Percentiles rank a stretch among this genome's conserved stretches.
Evolutionary conservation across 2,329 filamentous ascomycete genomes (phyloP).

Genomic region (Madurella mycetomatis): DNA sequence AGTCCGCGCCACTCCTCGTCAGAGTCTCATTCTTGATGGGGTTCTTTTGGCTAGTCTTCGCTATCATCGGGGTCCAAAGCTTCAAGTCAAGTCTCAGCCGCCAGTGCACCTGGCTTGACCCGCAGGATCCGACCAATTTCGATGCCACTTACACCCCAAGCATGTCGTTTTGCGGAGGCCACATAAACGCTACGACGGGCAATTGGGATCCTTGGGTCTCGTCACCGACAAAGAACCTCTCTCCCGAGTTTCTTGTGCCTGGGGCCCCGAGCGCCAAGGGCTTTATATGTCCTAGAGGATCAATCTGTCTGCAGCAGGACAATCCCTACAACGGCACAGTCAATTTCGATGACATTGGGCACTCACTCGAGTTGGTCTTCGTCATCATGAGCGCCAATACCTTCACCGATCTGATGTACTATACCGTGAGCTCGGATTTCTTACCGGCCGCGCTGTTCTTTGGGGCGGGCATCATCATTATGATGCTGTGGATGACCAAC

Average conservation of each 20-base stretch:
- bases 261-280: constrained; percentile 65
- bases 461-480: constrained; percentile 72
- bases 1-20: constrained; percentile 83
- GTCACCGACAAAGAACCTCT: constrained; percentile 22
- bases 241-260: constrained; percentile 40
- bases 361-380: constrained; percentile 91
- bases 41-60: constrained; percentile 98
- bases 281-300: constrained; percentile 79
- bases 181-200: constrained; percentile 59
- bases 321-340: constrained; percentile 83
- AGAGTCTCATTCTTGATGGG: constrained; percentile 91
- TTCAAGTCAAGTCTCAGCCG: constrained; percentile 81
- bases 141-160: constrained; percentile 56
- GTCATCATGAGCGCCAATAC: constrained; percentile 99
- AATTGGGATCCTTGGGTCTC: constrained; percentile 63
- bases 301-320: constrained; percentile 71
- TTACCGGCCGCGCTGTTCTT: constrained; percentile 77
- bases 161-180: constrained; percentile 81
- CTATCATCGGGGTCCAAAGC: constrained; percentile 92
- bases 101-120: constrained; percentile 74
- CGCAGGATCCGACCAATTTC: constrained; percentile 51
- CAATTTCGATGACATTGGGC: constrained; percentile 90
- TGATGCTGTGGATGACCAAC: constrained; percentile 96
- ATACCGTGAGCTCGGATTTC: constrained; percentile 88
- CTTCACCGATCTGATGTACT: constrained; percentile 91